phyloP scores from a whole-genome alignment of 305 asterid species.

The Striga hermonthica region DNA sequence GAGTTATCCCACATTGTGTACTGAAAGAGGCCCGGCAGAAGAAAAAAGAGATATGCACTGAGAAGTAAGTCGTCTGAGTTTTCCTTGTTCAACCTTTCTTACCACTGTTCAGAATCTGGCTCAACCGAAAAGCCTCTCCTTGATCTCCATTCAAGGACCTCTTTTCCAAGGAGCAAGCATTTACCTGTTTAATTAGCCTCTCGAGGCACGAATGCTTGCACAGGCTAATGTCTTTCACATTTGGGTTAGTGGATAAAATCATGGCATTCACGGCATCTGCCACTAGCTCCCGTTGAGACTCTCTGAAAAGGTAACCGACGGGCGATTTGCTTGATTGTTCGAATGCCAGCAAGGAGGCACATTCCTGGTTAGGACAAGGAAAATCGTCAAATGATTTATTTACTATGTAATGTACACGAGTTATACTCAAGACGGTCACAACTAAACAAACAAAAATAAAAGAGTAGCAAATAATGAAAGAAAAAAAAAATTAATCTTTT shows the following conservation, averaged over 20 bases:
- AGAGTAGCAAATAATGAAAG: too few species aligned
- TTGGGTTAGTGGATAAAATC: slow-evolving; percentile 63
- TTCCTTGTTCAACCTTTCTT: slow-evolving; percentile 34
- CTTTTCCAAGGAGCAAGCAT: slow-evolving; percentile 72
- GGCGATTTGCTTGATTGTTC: slow-evolving; percentile 64
- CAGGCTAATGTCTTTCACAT: slow-evolving; percentile 38
- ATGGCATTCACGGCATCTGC: slow-evolving; percentile 86
- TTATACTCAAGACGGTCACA: too few species aligned
- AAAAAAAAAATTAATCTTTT: too few species aligned
- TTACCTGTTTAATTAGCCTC: slow-evolving; percentile 68
- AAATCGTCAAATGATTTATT: too few species aligned
- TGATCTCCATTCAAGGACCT: slow-evolving; percentile 66
- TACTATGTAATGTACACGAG: too few species aligned
- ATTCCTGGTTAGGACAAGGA: slow-evolving; percentile 48
- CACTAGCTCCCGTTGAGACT: slow-evolving; percentile 77
- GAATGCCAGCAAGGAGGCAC: slow-evolving; percentile 83
- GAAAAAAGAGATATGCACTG: slow-evolving; percentile 29
- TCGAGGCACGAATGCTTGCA: slow-evolving; percentile 78
- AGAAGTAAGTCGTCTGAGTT: neutral
- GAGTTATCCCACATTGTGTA: neutral
- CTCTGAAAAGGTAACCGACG: slow-evolving; percentile 79
- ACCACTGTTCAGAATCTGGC: slow-evolving; percentile 51
- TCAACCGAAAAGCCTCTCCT: slow-evolving; percentile 72
- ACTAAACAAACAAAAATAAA: too few species aligned
- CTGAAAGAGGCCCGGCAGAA: slow-evolving; percentile 23